Percentiles rank a stretch among this genome's conserved stretches.
Conservation (phyloP, 164 flowering plant species). For the Aristolochia fimbriata region DNA sequence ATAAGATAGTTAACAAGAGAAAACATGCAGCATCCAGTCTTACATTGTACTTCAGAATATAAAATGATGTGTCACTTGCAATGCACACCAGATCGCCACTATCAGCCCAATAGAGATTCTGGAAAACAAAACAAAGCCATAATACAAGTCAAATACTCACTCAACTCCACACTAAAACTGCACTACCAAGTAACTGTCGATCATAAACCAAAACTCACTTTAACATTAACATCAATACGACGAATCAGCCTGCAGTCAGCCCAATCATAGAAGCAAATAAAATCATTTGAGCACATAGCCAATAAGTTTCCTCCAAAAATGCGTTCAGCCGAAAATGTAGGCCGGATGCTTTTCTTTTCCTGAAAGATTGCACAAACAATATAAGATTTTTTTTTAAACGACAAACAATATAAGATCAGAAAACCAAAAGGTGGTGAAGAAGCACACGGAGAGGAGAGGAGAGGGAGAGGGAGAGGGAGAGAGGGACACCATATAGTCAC, state of each 20-base stretch:
- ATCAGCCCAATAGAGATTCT: slow-evolving; percentile 99
- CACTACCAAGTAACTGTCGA: not conserved
- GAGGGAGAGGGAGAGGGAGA: not conserved
- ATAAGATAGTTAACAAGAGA: no score
- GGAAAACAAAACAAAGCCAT: slow-evolving; percentile 11
- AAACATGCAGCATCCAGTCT: slow-evolving; percentile 13
- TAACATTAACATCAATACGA: slow-evolving; percentile 85
- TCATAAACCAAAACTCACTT: slow-evolving; percentile 35
- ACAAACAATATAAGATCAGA: not conserved
- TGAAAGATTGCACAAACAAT: slow-evolving; percentile 23
- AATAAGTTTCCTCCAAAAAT: slow-evolving; percentile 81
- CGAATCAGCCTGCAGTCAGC: slow-evolving; percentile 91
- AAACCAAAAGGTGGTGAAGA: no score
- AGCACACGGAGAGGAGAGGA: not conserved
- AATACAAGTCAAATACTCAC: not conserved
- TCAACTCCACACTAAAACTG: not conserved
- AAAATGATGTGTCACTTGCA: slow-evolving; percentile 86
- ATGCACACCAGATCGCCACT: slow-evolving; percentile 94
- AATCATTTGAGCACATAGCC: slow-evolving; percentile 97
- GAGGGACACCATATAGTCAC: not conserved
- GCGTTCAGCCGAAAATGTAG: slow-evolving; percentile 89
- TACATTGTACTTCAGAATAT: slow-evolving; percentile 92
- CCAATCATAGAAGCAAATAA: slow-evolving; percentile 97
- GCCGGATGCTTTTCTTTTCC: slow-evolving; percentile 90
- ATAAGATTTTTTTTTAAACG: no score